Conservation (phyloP, 495 filamentous ascomycete genomes). For the Darksidea phi region DNA sequence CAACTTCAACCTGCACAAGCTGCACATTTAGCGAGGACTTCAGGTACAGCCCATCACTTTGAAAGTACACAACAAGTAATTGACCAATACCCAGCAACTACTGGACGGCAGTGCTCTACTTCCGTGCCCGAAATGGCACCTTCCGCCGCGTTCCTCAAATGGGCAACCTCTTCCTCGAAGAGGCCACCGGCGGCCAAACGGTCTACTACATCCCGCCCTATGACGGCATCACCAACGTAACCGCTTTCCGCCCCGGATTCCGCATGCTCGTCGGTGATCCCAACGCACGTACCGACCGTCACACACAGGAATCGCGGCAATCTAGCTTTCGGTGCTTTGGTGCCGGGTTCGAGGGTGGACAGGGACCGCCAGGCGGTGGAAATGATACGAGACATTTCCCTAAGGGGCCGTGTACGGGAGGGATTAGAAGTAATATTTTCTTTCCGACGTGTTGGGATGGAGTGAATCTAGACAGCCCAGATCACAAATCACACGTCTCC, state of each 20-base stretch:
- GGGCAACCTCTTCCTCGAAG: slow-evolving; percentile 12
- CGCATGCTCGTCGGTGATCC: slow-evolving; percentile 30
- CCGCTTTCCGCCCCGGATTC: slow-evolving; percentile 27
- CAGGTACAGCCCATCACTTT: no score
- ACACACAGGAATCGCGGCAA: neutral
- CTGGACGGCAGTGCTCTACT: slow-evolving; percentile 30
- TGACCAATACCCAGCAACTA: slow-evolving; percentile 25
- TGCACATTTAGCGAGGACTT: slow-evolving; percentile 23
- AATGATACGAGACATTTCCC: slow-evolving; percentile 14
- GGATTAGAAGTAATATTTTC: neutral
- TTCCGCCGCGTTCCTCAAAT: slow-evolving; percentile 20
- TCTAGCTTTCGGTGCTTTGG: neutral
- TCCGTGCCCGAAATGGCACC: slow-evolving; percentile 24
- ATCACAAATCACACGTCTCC: slow-evolving; percentile 51
- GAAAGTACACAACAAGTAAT: no score
- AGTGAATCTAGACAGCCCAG: slow-evolving; percentile 52
- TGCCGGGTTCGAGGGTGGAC: no score
- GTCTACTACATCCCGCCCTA: slow-evolving; percentile 24
- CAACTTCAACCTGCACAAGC: slow-evolving; percentile 21
- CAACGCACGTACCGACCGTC: neutral
- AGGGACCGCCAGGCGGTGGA: no score
- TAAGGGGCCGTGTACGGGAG: neutral
- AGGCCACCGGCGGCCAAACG: slow-evolving; percentile 18
- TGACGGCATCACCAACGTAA: slow-evolving; percentile 1
- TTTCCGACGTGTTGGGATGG: slow-evolving; percentile 50